phyloP scores from a whole-genome alignment of 2,329 filamentous ascomycete species.

The Gaeumannomyces tritici region DNA sequence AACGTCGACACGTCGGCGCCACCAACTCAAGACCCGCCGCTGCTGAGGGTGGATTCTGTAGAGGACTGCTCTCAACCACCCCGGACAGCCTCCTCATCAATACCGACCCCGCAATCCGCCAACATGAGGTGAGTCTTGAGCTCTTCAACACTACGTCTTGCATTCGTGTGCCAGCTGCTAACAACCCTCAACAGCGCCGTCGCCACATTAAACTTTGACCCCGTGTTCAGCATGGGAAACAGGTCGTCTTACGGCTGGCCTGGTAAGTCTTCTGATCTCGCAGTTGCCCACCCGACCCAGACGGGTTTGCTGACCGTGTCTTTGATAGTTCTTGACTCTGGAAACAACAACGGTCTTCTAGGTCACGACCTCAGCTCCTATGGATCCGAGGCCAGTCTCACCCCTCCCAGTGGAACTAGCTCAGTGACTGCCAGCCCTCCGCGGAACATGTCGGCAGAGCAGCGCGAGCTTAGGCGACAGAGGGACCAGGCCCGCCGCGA shows the following conservation, averaged over 20 bases:
- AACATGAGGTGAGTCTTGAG: slow-evolving; percentile 18
- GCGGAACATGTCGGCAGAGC: slow-evolving; percentile 45
- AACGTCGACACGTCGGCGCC: slow-evolving; percentile 11
- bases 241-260: slow-evolving; percentile 42
- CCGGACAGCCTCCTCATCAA: slow-evolving; percentile 11
- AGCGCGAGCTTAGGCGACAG: slow-evolving; percentile 53
- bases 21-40: slow-evolving; percentile 14
- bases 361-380: slow-evolving; percentile 37
- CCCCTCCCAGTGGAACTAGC: slow-evolving; percentile 37
- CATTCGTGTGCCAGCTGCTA: slow-evolving; percentile 1
- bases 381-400: slow-evolving; percentile 40
- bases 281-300: background rate
- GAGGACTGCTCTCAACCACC: slow-evolving; percentile 15
- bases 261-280: slow-evolving; percentile 21
- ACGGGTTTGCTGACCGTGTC: slow-evolving; percentile 5
- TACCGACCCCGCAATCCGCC: slow-evolving; percentile 12
- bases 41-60: slow-evolving; percentile 22
- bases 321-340: slow-evolving; percentile 19
- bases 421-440: slow-evolving; percentile 51
- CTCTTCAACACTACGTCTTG: background rate
- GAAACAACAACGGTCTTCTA: slow-evolving; percentile 23
- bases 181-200: slow-evolving; percentile 27
- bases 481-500: slow-evolving; percentile 49
- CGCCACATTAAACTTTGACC: slow-evolving; percentile 39
- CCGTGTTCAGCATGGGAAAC: slow-evolving; percentile 40